Conservation (phyloP, 2,329 filamentous ascomycete genomes). For the Phoma sp. region DNA sequence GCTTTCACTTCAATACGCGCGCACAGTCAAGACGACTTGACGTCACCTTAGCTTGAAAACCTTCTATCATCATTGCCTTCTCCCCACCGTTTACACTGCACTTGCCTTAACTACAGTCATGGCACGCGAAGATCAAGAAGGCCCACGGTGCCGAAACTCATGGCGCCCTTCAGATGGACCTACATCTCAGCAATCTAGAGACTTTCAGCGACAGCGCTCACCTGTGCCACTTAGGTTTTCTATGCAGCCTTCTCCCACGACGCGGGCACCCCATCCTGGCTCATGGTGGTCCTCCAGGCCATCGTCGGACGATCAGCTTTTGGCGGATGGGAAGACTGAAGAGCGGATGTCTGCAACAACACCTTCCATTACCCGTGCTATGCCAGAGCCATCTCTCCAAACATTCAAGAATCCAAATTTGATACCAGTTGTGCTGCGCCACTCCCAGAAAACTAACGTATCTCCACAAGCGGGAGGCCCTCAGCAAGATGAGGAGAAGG, state of each 20-base stretch:
- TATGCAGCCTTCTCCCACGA: no score
- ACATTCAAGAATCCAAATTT: constrained; percentile 5
- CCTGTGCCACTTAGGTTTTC: background rate
- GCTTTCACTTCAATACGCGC: constrained; percentile 10
- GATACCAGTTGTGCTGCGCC: background rate
- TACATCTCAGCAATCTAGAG: background rate
- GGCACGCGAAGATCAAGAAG: background rate
- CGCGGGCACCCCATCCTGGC: background rate
- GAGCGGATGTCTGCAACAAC: background rate
- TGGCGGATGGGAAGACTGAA: background rate
- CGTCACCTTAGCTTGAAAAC: background rate
- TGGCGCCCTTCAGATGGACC: constrained; percentile 13
- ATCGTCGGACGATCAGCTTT: background rate
- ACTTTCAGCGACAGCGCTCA: background rate
- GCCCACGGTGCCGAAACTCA: constrained; percentile 2
- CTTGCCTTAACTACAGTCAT: background rate
- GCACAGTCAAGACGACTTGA: background rate
- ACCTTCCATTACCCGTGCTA: background rate
- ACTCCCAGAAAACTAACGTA: background rate
- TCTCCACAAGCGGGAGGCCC: background rate
- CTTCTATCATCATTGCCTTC: no score
- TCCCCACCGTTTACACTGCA: background rate
- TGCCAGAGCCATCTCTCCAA: background rate
- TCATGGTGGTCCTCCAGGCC: background rate
- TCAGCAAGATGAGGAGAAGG: background rate